Base-by-base conservation (phyloP, 345 rosid species). In the Salix brachista region DNA sequence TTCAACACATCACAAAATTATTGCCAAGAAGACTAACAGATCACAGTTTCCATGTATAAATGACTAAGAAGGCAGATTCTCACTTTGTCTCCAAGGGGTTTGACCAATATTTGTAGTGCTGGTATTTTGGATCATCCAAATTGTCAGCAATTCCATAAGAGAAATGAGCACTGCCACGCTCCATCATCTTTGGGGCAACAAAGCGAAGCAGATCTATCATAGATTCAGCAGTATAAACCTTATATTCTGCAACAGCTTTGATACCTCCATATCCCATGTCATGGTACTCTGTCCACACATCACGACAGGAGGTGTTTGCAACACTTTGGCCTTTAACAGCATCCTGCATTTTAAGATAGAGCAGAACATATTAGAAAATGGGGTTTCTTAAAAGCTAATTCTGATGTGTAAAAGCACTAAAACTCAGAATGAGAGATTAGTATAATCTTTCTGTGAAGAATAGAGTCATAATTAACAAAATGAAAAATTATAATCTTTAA, bases 111-210 rank as follows among this genome's bases (percentile, higher is more conserved):
- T 87, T 94, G 85, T 83, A 89, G 81, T 96, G 91, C 23, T 83
- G 26, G 73, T 96, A 93, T 69, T 93, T 87, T 8, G 91, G 96
- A 78, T 96, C 97, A 75, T 93, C 95, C 85, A 96, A 90, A 85
- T 92, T 84, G 81, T 96, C 95, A 7, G 98, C 99, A 83, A 96
- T 88, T 65, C 98, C 97, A 69, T 91, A 92, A 6, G 99, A 96
- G 85, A 90, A 96, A 85, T 93, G 97, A 73, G 90, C 87, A 36
- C 88, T 60, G 21, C 98, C 99, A 69, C 97, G 97, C 14, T 87
- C 87, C 97, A 96, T 91, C 93, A 92, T 89, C 83, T 91, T 96
- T 28, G 99, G 99, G 77, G 99, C 97, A 80, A 96, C 97, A 72
- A 85, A 93, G 1, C 87, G 75, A 36, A 96, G 89, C 80, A 96